A percentile compares a stretch with the other conserved stretches of the same genome.
Conservation (phyloP, 345 rosid species). For the Brassica incana region DNA sequence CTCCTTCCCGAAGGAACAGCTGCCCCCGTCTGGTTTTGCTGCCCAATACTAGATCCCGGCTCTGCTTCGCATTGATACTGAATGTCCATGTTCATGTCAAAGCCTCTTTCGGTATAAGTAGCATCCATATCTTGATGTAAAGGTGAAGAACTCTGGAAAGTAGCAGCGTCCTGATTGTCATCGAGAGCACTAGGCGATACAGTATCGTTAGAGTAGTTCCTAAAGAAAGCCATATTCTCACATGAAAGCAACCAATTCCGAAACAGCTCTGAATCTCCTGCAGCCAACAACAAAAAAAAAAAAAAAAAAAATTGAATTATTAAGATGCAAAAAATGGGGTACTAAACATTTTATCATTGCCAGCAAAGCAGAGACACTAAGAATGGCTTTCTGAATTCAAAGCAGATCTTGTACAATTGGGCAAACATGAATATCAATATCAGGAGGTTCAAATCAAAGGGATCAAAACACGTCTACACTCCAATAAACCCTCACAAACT, state of each 20-base stretch:
- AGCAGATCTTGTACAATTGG: too few species aligned
- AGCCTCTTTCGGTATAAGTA: slow-evolving; percentile 59
- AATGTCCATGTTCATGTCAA: slow-evolving; percentile 73
- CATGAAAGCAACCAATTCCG: slow-evolving; percentile 45
- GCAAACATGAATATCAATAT: too few species aligned
- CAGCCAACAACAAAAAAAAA: neutral
- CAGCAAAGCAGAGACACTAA: too few species aligned
- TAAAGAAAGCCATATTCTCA: slow-evolving; percentile 79
- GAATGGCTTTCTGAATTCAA: too few species aligned
- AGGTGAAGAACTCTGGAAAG: slow-evolving; percentile 48
- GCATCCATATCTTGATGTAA: slow-evolving; percentile 52
- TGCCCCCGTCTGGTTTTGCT: slow-evolving; percentile 44
- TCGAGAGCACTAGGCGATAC: slow-evolving; percentile 60
- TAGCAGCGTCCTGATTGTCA: slow-evolving; percentile 56
- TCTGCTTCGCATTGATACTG: slow-evolving; percentile 77
- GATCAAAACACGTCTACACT: too few species aligned
- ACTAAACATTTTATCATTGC: too few species aligned
- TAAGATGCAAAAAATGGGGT: too few species aligned
- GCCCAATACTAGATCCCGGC: slow-evolving; percentile 52
- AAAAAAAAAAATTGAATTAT: neutral
- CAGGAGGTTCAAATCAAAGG: too few species aligned
- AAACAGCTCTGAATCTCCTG: neutral
- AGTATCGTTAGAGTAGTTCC: slow-evolving; percentile 63
- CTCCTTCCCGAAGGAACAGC: slow-evolving; percentile 60
- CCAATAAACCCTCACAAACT: too few species aligned